Evolutionary conservation across 192 early-diverging fungal species (phyloP), one percentile per base, ranked within the genome.

Genomic region (Entrophospora sp.): DNA sequence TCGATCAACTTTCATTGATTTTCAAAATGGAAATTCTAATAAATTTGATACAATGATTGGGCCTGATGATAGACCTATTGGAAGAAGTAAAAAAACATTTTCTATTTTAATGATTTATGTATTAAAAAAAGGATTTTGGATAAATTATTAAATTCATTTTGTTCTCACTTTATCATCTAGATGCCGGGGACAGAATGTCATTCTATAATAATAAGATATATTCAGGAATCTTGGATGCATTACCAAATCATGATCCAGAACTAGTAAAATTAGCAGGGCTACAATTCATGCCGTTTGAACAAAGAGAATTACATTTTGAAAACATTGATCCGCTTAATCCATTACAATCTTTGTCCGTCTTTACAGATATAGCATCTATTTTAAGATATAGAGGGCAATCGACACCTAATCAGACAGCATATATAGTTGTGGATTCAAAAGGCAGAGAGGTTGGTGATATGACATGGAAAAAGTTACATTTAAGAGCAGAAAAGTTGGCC

Each of bases 401-500:
- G 10, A 85, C 83, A 36, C 75, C 79, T 53, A 77, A 76, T 27
- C 65, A 68, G 12, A 73, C 78, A 18, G 89, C 88, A 1, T 91
- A 89, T 59, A 76, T 85, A 9, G 72, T 82, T 16, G 73, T 91
- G 1, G 91, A 94, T 69, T 70, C 75, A 36, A 91, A 90, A 52
- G 91, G 91, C 27, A 81, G 83, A 30, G 90, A 91, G 61, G 66
- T 77, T 16, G 68, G 75, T 22, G 79, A 80, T 7, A 77, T 87
- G 72, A 86, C 88, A 18, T 94, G 87, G 86, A 81, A 86, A 30
- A 89, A 86, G 55, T 71, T 91, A 30, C 76, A 87, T 61, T 75
- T 77, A 31, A 72, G 84, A 24, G 87, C 91, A 4, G 84, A 89
- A 61, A 87, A 88, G 58, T 70, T 91, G 4, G 83, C 86, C 9